A percentile compares a stretch with the other conserved stretches of the same genome.
phyloP scores from a whole-genome alignment of 306 rosid species.

The Trichosanthes cucumerina region DNA sequence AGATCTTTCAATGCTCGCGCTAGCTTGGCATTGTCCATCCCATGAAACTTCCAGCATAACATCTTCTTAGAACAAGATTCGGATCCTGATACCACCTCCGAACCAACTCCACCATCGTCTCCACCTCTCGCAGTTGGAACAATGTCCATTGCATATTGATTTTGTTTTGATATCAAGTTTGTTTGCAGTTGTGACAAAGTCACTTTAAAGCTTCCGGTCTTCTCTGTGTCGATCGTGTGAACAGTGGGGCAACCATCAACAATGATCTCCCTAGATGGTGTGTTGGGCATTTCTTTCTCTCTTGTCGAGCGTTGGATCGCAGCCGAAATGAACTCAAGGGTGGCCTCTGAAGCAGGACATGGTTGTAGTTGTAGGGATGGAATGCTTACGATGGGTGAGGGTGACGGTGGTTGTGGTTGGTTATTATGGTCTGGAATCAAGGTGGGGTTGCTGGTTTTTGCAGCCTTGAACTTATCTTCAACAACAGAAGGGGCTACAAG shows the following conservation, averaged over 20 bases:
- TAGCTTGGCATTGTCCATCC: not conserved
- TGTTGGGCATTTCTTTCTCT: not conserved
- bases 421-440: not conserved
- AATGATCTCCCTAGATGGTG: not conserved
- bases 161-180: not conserved
- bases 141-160: not conserved
- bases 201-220: not conserved
- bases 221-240: not conserved
- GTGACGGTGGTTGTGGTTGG: not conserved
- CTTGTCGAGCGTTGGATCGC: not conserved
- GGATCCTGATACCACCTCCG: not conserved
- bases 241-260: not conserved
- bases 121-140: not conserved
- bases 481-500: not conserved
- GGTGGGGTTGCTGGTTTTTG: not conserved
- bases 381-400: not conserved
- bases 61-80: not conserved
- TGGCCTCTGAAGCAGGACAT: not conserved
- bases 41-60: not conserved
- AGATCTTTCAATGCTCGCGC: not conserved
- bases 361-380: not conserved
- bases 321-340: not conserved
- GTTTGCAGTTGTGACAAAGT: not conserved
- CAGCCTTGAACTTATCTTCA: not conserved
- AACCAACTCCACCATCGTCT: not conserved